Conservation (phyloP, 208 protist species). For the Acanthamoeba healyi region DNA sequence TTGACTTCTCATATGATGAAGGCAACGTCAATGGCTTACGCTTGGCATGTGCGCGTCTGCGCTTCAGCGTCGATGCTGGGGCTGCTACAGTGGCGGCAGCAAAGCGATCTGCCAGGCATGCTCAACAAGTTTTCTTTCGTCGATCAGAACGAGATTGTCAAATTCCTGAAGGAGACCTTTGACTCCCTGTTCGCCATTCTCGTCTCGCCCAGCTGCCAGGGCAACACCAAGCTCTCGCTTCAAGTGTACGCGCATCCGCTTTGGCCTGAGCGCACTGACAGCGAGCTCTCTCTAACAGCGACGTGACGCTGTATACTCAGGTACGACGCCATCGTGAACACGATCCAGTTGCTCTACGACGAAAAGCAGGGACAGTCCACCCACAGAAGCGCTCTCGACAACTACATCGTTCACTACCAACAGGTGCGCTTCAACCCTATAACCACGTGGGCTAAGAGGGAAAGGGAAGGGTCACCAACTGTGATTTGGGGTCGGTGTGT, state of each 20-base stretch:
- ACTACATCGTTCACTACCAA: constrained; percentile 50
- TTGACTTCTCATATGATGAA: too few species aligned
- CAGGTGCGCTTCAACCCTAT: background rate
- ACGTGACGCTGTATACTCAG: too few species aligned
- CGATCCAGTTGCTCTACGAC: constrained; percentile 57
- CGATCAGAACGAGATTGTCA: constrained; percentile 62
- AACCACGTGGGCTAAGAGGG: too few species aligned
- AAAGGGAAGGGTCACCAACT: too few species aligned
- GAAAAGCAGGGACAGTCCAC: constrained; percentile 62
- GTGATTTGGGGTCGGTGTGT: background rate
- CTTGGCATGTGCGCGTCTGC: background rate
- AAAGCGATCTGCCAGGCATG: constrained; percentile 54
- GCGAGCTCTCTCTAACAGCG: too few species aligned
- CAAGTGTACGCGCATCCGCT: constrained; percentile 44
- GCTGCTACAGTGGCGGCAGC: constrained; percentile 67
- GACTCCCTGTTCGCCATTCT: constrained; percentile 72
- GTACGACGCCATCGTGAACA: constrained; percentile 67
- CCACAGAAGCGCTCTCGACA: constrained; percentile 33
- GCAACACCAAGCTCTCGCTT: constrained; percentile 69
- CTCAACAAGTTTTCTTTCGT: constrained; percentile 75
- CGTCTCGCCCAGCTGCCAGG: constrained; percentile 60
- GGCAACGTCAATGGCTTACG: too few species aligned
- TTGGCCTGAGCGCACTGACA: too few species aligned
- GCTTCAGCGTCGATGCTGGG: constrained; percentile 70
- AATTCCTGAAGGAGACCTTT: constrained; percentile 68